Conservation (phyloP, 768 basidiomycete genomes). For the Podaxis sp. region DNA sequence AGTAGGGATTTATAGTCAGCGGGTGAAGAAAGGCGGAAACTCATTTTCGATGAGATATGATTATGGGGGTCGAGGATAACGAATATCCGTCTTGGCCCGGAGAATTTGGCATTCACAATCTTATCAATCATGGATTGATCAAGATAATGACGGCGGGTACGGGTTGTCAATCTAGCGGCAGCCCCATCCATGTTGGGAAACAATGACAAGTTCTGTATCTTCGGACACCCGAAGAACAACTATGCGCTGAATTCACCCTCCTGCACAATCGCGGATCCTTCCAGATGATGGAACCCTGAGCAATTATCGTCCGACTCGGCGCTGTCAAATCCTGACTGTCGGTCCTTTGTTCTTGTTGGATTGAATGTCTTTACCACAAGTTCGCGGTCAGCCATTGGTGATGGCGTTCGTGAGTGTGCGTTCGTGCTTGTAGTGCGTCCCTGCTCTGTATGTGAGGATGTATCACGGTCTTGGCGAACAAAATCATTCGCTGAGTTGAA, state of each 20-base stretch:
- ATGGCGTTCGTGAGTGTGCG: background rate
- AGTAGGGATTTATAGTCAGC: conserved; percentile 50
- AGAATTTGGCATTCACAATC: background rate
- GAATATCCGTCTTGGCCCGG: background rate
- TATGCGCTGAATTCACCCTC: no score
- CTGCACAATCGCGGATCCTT: no score
- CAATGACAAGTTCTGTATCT: background rate
- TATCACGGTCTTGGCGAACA: background rate
- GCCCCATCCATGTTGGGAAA: no score
- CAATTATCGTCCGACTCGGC: conserved; percentile 3
- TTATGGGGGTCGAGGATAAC: background rate
- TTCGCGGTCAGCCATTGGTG: background rate
- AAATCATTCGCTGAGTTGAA: conserved; percentile 1
- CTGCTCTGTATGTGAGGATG: background rate
- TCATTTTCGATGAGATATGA: conserved; percentile 26
- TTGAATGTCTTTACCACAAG: background rate
- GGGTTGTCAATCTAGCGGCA: no score
- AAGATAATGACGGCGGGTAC: background rate
- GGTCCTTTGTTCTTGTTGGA: background rate
- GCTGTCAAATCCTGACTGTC: background rate
- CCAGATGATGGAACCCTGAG: background rate
- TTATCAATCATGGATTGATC: conserved; percentile 1
- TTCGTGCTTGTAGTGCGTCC: background rate
- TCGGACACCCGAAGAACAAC: background rate
- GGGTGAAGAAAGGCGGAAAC: conserved; percentile 36